Percentiles rank a stretch among this genome's conserved stretches.
These are phyloP conservation scores for Stephanodiscus minutulus DNA, from an alignment of 108 stramenopile genomes.

Conservation along the genomic window DNA sequence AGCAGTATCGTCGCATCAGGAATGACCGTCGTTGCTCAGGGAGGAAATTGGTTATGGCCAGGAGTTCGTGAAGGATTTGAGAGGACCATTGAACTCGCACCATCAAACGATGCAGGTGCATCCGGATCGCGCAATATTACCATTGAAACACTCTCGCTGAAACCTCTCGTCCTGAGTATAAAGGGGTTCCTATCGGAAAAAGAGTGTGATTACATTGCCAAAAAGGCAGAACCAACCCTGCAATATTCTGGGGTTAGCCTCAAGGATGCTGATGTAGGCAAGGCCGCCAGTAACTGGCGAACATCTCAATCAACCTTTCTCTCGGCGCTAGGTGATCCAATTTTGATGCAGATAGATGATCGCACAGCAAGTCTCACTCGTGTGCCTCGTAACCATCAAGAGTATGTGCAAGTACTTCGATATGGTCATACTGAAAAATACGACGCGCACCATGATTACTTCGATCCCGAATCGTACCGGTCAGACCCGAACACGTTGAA, in stretches of 20 bases:
- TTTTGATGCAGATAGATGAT: conserved; percentile 60
- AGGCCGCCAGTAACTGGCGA: conserved; percentile 85
- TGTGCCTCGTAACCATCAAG: conserved; percentile 69
- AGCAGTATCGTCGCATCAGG: conserved; percentile 39
- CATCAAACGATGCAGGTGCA: not conserved
- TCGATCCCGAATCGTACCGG: conserved; percentile 59
- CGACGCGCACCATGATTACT: conserved; percentile 82
- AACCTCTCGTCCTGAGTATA: conserved; percentile 68
- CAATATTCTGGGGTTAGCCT: conserved; percentile 72
- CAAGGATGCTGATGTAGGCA: conserved; percentile 85
- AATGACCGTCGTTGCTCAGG: conserved; percentile 60
- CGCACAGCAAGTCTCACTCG: conserved; percentile 70
- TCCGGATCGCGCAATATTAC: conserved; percentile 33
- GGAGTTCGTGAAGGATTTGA: conserved; percentile 68
- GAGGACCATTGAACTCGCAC: conserved; percentile 40
- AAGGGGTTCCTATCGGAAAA: conserved; percentile 70
- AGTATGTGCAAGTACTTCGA: conserved; percentile 72
- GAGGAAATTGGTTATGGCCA: conserved; percentile 77
- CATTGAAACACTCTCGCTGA: conserved; percentile 58
- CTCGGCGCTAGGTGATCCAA: conserved; percentile 26
- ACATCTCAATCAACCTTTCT: conserved; percentile 84
- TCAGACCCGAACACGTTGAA: conserved; percentile 37
- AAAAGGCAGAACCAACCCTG: conserved; percentile 65
- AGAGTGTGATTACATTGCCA: conserved; percentile 79
- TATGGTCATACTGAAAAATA: conserved; percentile 74